These are phyloP conservation scores for Nicotiana noctiflora DNA, from an alignment of 257 asterid genomes.

Conservation along the genomic window DNA sequence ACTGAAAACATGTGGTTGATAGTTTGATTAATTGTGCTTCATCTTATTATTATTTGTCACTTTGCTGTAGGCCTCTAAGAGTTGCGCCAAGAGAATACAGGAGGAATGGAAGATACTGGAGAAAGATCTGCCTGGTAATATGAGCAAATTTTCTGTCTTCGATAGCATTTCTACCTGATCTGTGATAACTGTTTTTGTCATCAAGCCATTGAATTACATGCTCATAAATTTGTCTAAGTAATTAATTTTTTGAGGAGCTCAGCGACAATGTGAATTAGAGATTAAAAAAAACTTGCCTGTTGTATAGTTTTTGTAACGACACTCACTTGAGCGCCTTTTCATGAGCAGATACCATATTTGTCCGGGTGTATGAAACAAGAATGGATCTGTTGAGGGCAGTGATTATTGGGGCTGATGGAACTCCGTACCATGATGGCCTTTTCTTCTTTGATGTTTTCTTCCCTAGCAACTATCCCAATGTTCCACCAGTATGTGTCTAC, in stretches of 20 bases:
- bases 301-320: background rate
- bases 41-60: background rate
- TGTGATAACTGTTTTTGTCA: background rate
- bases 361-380: conserved; percentile 29
- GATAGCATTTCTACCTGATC: background rate
- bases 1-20: background rate
- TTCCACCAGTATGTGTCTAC: conserved; percentile 20
- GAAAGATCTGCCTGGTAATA: conserved; percentile 27
- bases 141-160: background rate
- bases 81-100: conserved; percentile 19
- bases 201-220: background rate
- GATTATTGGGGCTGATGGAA: conserved; percentile 29
- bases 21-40: background rate
- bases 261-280: background rate
- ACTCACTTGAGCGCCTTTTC: background rate
- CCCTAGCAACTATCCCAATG: conserved; percentile 23
- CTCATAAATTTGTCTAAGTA: background rate
- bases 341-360: conserved; percentile 21
- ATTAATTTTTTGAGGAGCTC: background rate
- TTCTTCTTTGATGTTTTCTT: conserved; percentile 29
- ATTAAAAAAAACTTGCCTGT: background rate
- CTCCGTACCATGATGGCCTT: conserved; percentile 34
- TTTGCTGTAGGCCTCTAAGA: conserved; percentile 14
- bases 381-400: conserved; percentile 35
- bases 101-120: conserved; percentile 31